These are phyloP conservation scores for Tetrapisispora iriomotensis DNA, from an alignment of 805 yeast genomes.

Conservation along the genomic window DNA sequence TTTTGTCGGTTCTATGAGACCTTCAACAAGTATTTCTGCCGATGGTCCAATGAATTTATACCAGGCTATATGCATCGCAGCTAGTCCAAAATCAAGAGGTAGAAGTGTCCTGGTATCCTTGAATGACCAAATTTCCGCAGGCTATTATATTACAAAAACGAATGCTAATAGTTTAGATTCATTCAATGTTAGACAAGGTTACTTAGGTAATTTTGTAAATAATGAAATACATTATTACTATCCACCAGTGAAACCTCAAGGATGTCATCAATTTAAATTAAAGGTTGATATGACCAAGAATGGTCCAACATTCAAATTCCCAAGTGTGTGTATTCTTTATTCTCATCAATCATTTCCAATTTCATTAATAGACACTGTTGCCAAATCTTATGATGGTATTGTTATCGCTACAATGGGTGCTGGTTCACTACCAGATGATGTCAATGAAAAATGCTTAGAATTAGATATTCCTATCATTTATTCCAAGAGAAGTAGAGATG, in stretches of 20 bases:
- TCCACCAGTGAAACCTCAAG: conserved; percentile 52
- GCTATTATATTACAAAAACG: conserved; percentile 59
- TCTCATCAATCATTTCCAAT: conserved; percentile 53
- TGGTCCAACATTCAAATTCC: conserved; percentile 12
- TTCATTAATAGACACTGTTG: conserved; percentile 37
- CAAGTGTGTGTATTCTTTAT: conserved; percentile 43
- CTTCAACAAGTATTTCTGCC: conserved; percentile 57
- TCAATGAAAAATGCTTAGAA: conserved; percentile 36
- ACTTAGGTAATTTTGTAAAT: conserved; percentile 59
- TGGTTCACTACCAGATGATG: conserved; percentile 47
- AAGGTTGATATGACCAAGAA: conserved; percentile 16
- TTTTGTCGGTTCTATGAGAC: conserved; percentile 67
- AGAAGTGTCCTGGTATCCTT: conserved; percentile 57
- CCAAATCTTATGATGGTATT: conserved; percentile 42
- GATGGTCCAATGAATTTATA: conserved; percentile 68
- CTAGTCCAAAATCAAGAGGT: conserved; percentile 39
- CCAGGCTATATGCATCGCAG: conserved; percentile 58
- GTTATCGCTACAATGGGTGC: conserved; percentile 67
- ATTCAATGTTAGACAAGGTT: conserved; percentile 63
- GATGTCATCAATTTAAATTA: conserved; percentile 35
- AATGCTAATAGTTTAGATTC: conserved; percentile 65
- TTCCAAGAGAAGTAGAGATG: conserved; percentile 61
- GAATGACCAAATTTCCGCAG: conserved; percentile 60
- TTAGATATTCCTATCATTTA: conserved; percentile 46
- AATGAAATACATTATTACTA: conserved; percentile 55